Evolutionary conservation across 78 protist genomes (phyloP).

Genomic region (Planoprotostelium fungivorum): DNA sequence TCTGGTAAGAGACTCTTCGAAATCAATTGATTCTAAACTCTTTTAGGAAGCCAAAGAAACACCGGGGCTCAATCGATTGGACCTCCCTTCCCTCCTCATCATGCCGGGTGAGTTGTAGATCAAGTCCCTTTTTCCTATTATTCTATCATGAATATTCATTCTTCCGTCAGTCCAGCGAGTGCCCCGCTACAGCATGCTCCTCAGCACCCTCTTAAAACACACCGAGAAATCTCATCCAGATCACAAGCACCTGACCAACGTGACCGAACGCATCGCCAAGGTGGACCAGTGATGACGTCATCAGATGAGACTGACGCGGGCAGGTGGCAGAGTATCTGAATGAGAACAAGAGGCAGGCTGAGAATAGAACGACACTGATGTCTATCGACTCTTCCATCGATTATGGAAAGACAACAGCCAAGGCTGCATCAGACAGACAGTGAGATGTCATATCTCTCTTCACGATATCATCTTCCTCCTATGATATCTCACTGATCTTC

Average conservation of each 20-base stretch:
- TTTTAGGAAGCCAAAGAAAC: neutral
- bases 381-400: neutral
- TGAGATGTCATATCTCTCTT: neutral
- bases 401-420: too few relatives aligned
- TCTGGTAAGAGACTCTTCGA: neutral
- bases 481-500: neutral
- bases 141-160: neutral
- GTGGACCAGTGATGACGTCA: conserved; percentile 1
- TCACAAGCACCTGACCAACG: neutral
- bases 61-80: neutral
- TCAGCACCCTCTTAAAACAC: neutral
- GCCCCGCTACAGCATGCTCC: neutral
- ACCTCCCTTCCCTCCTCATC: neutral
- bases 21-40: neutral
- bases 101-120: neutral
- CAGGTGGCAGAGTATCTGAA: neutral
- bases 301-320: neutral
- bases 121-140: neutral
- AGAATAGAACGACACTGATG: neutral
- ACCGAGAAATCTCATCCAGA: neutral
- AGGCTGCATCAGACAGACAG: too few relatives aligned
- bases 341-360: neutral
- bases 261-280: neutral
- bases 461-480: neutral
- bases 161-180: neutral